Base-by-base conservation (phyloP, 2,329 filamentous ascomycete species). In the Diaporthe sp. region DNA sequence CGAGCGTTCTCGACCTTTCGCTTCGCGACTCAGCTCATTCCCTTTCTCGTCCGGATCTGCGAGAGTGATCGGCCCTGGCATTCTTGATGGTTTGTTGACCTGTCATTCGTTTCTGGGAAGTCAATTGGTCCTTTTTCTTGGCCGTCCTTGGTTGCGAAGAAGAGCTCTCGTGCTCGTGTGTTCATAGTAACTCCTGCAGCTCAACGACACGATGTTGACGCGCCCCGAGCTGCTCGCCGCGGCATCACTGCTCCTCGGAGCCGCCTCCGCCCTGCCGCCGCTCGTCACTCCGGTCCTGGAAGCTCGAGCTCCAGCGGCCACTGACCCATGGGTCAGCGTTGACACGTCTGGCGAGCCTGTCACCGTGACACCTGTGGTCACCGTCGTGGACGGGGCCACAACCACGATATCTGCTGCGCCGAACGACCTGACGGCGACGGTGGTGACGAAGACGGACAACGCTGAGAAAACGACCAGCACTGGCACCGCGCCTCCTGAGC, bases 251-350 rank as follows among this genome's bases (percentile, higher is more conserved):
- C 61, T 75, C 64, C 28, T 72, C 12, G 57, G 64, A n/a, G 58
- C 50, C 55, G 69, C 70, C 19, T 50, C 74, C 7, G 73, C 75
- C 40, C 42, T 33, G 9, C 73, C 75, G 1, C 64, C 70, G n/a
- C 55, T 38, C 8, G 55, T 58, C 22, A 72, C 73, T 10, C 72
- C 68, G 8, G 61, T 61, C n/a, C 58, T 76, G 22, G 73, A 67
- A 13, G 64, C 61, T 17, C 66, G 70, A 9, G 69, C 69, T 7
- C 61, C 66, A 54, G 69, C 71, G 25, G 54, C 75, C 22, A 84
- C 85, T 8, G 85, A 84, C 28, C 83, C 86, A 45, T 91, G 89
- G 89, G 86, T 90, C 61, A 85, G 83, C 5, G 86, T 91, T 75
- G 83, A 86, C 79, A 83, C 85, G 68, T 83, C 87, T 57, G 87